Percentiles rank a stretch among this genome's conserved stretches.
phyloP scores from a whole-genome alignment of 2,329 filamentous ascomycete genomes.

The Fonsecaea monophora region DNA sequence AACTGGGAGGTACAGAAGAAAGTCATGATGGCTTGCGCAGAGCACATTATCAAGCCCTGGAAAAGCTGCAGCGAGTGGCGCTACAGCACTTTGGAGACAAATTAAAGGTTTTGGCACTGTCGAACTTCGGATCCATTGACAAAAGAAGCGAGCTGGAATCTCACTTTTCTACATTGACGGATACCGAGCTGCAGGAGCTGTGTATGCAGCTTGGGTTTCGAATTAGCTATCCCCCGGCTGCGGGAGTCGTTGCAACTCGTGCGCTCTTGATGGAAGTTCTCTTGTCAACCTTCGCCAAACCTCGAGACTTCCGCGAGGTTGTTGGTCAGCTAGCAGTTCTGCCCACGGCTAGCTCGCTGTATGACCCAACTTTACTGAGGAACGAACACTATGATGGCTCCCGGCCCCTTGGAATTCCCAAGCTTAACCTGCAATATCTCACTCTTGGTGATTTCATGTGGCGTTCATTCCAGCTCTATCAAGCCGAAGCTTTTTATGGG shows the following conservation, averaged over 20 bases:
- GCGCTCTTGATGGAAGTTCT: slow-evolving; percentile 68
- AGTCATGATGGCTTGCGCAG: slow-evolving; percentile 77
- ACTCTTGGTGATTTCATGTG: slow-evolving; percentile 97
- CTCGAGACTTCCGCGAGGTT: slow-evolving; percentile 80
- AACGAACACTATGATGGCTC: slow-evolving; percentile 90
- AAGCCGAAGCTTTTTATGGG: slow-evolving; percentile 90
- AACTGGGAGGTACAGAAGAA: slow-evolving; percentile 81
- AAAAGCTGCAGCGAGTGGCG: slow-evolving; percentile 77
- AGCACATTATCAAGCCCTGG: slow-evolving; percentile 75
- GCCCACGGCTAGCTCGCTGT: slow-evolving; percentile 82
- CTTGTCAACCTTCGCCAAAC: slow-evolving; percentile 75
- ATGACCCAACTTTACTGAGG: slow-evolving; percentile 77
- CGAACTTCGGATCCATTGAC: slow-evolving; percentile 89
- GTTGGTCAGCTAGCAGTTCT: slow-evolving; percentile 73
- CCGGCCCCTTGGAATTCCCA: slow-evolving; percentile 85
- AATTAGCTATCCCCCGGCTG: slow-evolving; percentile 77
- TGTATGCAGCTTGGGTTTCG: slow-evolving; percentile 77
- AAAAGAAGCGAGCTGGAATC: slow-evolving; percentile 77
- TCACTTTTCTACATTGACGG: slow-evolving; percentile 74
- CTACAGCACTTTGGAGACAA: slow-evolving; percentile 88
- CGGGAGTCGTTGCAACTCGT: slow-evolving; percentile 68
- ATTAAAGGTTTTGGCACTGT: slow-evolving; percentile 85
- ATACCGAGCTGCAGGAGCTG: slow-evolving; percentile 75
- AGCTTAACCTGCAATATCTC: slow-evolving; percentile 93
- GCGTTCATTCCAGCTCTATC: slow-evolving; percentile 87